Percentiles rank a stretch among this genome's conserved stretches.
phyloP scores from a whole-genome alignment of 23 red algal species.

The Gracilaria vermiculophylla region DNA sequence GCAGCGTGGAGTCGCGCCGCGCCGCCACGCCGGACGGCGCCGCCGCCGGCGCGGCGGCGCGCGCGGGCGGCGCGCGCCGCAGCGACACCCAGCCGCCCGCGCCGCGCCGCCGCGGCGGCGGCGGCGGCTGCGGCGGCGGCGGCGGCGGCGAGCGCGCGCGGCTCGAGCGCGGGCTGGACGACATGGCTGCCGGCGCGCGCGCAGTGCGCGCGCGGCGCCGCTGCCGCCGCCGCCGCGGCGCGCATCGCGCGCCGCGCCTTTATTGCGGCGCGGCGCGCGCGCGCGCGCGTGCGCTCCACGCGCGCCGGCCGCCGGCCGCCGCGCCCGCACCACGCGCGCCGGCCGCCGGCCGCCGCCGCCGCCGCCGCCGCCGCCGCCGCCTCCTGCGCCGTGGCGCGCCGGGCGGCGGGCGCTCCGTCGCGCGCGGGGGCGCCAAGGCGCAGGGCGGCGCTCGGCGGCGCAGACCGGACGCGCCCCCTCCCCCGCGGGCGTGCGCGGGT shows the following conservation, averaged over 20 bases:
- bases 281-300: neutral
- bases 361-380: neutral
- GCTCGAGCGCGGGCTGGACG: no score
- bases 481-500: constrained; percentile 3
- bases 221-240: no score
- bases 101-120: neutral
- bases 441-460: neutral
- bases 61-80: neutral
- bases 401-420: neutral
- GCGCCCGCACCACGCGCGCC: neutral
- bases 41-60: neutral
- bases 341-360: neutral
- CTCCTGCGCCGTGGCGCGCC: neutral
- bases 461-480: neutral
- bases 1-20: constrained; percentile 19
- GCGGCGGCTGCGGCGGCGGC: neutral
- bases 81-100: constrained; percentile 30
- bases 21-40: neutral
- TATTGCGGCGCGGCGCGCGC: neutral
- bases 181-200: no score
- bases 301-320: neutral
- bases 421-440: neutral
- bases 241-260: neutral
- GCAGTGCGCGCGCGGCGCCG: no score
- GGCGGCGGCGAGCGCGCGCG: neutral